Evolutionary conservation across 768 basidiomycete genomes (phyloP).

Genomic region (Scleroderma bovista): DNA sequence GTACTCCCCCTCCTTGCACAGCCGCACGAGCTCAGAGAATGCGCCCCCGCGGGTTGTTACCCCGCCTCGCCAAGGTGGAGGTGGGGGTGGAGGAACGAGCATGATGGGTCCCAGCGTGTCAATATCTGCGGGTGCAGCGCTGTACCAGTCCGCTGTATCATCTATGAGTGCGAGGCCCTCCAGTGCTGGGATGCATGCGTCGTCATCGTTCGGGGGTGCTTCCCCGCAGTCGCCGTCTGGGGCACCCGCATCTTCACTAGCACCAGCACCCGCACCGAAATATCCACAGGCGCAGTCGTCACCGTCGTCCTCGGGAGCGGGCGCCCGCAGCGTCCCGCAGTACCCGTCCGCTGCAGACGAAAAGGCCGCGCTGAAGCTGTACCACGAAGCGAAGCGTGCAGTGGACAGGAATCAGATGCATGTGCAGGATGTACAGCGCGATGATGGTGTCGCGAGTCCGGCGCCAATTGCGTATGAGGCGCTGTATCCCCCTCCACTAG

Average conservation of each 20-base stretch:
- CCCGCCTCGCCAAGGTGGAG: background rate
- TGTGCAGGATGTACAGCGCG: conserved; percentile 11
- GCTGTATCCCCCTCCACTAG: conserved; percentile 45
- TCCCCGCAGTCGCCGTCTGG: too few species aligned
- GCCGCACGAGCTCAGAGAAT: conserved; percentile 26
- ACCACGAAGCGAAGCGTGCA: conserved; percentile 66
- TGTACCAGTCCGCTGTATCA: conserved; percentile 44
- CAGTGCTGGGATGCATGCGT: conserved; percentile 9
- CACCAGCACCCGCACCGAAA: too few species aligned
- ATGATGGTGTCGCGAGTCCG: conserved; percentile 19
- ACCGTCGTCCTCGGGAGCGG: conserved; percentile 19
- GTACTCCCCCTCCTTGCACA: conserved; percentile 19
- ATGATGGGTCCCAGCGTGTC: conserved; percentile 10
- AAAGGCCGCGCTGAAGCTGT: conserved; percentile 63
- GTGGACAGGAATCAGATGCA: conserved; percentile 54
- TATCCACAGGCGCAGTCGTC: conserved; percentile 19
- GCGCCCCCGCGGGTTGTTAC: conserved; percentile 6
- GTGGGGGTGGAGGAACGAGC: background rate
- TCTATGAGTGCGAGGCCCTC: conserved; percentile 26
- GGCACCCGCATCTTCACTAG: too few species aligned
- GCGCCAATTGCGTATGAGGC: conserved; percentile 59
- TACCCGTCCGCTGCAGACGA: conserved; percentile 68
- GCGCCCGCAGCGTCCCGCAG: conserved; percentile 32
- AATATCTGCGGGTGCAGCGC: conserved; percentile 37
- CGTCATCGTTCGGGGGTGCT: too few species aligned